Conservation (phyloP, 371 early-diverging fungal genomes). For the Rhizomucor miehei region DNA sequence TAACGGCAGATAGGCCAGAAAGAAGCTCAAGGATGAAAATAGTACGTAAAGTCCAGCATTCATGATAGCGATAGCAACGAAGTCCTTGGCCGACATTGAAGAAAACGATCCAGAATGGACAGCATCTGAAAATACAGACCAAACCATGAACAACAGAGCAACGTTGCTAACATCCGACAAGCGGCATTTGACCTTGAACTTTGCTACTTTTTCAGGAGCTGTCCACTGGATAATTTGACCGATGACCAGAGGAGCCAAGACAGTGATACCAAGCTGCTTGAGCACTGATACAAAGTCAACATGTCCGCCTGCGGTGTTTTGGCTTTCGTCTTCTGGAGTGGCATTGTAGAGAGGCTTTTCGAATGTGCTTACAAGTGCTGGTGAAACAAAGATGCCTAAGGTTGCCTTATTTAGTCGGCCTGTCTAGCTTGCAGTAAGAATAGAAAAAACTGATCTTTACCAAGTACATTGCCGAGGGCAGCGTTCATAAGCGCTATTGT, state of each 20-base stretch:
- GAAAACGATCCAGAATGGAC: constrained; percentile 57
- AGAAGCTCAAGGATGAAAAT: constrained; percentile 42
- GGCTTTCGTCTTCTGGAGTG: constrained; percentile 42
- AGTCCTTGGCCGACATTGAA: constrained; percentile 49
- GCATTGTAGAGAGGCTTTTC: constrained; percentile 35
- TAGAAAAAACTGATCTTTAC: constrained; percentile 1
- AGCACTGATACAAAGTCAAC: constrained; percentile 58
- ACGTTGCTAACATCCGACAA: constrained; percentile 58
- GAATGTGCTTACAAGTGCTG: constrained; percentile 46
- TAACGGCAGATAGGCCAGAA: constrained; percentile 39
- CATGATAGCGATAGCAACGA: constrained; percentile 56
- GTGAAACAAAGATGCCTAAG: constrained; percentile 63
- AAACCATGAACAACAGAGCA: constrained; percentile 67
- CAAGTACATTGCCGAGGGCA: constrained; percentile 68
- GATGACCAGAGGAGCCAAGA: constrained; percentile 60
- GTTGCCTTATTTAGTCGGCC: constrained; percentile 19
- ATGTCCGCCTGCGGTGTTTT: constrained; percentile 27
- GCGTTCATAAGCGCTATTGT: constrained; percentile 60
- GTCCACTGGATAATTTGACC: constrained; percentile 66
- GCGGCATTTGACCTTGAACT: constrained; percentile 48
- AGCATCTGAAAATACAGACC: constrained; percentile 75
- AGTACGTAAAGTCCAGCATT: constrained; percentile 46
- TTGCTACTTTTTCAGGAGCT: constrained; percentile 51
- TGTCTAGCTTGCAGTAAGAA: not conserved
- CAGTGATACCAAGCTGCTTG: constrained; percentile 60